Percentiles rank a stretch among this genome's conserved stretches.
Evolutionary conservation across 306 rosid species (phyloP).

Genomic region (Gillenia trifoliata): DNA sequence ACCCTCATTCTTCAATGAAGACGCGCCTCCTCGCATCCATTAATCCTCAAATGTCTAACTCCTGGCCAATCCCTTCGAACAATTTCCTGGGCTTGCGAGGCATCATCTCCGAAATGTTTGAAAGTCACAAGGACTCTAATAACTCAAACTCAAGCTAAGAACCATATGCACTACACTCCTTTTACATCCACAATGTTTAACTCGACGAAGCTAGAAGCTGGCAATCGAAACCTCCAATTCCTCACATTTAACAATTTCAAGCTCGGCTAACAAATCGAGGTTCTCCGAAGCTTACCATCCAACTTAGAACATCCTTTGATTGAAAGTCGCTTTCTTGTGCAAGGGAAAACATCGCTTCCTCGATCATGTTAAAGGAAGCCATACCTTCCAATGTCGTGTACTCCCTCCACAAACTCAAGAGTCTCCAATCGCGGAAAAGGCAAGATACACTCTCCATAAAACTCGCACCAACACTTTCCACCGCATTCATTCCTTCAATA

Average conservation of each 20-base stretch:
- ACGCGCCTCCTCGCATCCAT: background rate
- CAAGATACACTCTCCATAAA: background rate
- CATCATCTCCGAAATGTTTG: background rate
- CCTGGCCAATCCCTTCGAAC: background rate
- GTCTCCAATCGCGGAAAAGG: background rate
- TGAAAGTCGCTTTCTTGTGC: background rate
- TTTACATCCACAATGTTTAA: background rate
- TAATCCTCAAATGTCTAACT: background rate
- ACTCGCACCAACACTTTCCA: slow-evolving; percentile 5
- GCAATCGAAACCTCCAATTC: background rate
- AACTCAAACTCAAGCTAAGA: background rate
- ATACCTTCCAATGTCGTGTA: background rate
- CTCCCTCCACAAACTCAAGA: background rate
- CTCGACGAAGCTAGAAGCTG: background rate
- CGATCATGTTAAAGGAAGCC: background rate
- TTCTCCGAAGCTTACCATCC: background rate
- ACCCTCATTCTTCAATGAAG: too few species aligned
- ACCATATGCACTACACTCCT: background rate
- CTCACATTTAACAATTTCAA: background rate
- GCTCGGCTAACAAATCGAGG: background rate
- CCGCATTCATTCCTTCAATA: background rate
- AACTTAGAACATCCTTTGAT: background rate
- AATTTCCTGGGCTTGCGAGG: background rate
- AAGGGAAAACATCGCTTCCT: background rate
- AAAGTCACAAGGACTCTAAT: fast-evolving